Evolutionary conservation across 306 rosid species (phyloP), one percentile per base, ranked within the genome.

Genomic region (Cucurbita maxima): DNA sequence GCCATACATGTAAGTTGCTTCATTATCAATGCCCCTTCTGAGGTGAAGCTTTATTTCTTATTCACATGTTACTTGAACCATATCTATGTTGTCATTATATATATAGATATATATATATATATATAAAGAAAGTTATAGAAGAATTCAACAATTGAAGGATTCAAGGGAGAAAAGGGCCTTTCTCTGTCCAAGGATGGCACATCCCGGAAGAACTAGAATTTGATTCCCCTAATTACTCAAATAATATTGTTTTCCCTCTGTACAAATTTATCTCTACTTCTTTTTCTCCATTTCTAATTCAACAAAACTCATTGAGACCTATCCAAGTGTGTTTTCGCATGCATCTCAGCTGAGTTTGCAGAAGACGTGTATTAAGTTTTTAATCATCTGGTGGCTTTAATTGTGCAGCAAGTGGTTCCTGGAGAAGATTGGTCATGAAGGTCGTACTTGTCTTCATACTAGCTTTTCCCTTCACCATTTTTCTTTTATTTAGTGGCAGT

Each of bases 401-500:
- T 67, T 19, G 52, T 83, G 90, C 98, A 94, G 98, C 83, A 94
- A 94, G 76, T 94, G 98, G 98, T 94, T 94, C 90, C 84, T 94
- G 81, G 90, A 90, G 96, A 94, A 94, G 92, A 81, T 87, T 80
- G 98, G 98, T 57, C 98, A 89, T 64, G 87, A 89, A 90, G 98
- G 97, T 90, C 66, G 60, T 74, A 43, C 38, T 71, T 51, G 5
- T 75, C 56, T 6, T 22, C 68, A 60, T 56, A 9, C 25, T 54
- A 60, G 58, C 80, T 67, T 64, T 66, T 64, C 64, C 53, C 38
- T 45, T 60, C 47, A 16, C 30, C 4, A 45, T 60, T 73, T 77
- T 75, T 12, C 45, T 1, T 14, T 5, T 70, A 74, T 56, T 82
- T 72, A 38, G 52, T 10, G 45, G 71, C 40, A 71, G 63, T 70